phyloP scores from a whole-genome alignment of 106 monocot species.

The Ottelia alismoides region DNA sequence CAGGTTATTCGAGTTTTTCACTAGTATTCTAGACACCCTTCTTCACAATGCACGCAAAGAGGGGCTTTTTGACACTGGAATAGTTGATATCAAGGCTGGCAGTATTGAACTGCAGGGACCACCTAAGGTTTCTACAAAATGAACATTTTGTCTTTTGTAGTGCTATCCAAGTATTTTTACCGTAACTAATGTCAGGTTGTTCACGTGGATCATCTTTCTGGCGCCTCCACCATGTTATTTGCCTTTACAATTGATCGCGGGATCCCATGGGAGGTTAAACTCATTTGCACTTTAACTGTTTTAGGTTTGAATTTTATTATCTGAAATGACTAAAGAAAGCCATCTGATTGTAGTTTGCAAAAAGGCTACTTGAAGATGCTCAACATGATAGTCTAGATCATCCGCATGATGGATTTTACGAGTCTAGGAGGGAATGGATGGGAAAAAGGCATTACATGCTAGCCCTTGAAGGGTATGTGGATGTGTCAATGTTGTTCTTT shows the following conservation, averaged over 20 bases:
- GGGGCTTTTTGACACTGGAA: slow-evolving; percentile 92
- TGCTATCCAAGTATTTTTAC: too few relatives aligned
- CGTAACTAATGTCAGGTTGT: slow-evolving; percentile 53
- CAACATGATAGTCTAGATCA: slow-evolving; percentile 26
- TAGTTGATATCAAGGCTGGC: slow-evolving; percentile 88
- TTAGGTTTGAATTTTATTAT: too few relatives aligned
- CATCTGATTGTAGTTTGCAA: slow-evolving; percentile 41
- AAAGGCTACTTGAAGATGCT: slow-evolving; percentile 62
- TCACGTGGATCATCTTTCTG: slow-evolving; percentile 76
- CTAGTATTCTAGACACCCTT: slow-evolving; percentile 68
- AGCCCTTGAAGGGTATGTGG: slow-evolving; percentile 74
- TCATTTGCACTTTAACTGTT: background rate
- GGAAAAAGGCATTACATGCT: slow-evolving; percentile 80
- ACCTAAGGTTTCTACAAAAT: slow-evolving; percentile 86
- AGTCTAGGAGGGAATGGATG: slow-evolving; percentile 96
- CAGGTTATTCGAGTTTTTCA: slow-evolving; percentile 92
- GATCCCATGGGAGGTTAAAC: slow-evolving; percentile 80
- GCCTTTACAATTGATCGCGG: slow-evolving; percentile 81
- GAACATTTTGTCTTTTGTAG: too few relatives aligned
- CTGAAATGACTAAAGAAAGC: too few relatives aligned
- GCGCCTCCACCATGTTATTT: slow-evolving; percentile 82
- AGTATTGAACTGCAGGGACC: slow-evolving; percentile 52
- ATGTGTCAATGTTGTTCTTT: background rate
- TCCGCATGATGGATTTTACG: slow-evolving; percentile 79
- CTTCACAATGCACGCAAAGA: slow-evolving; percentile 81